Base-by-base conservation (phyloP, 352 stramenopile genomes). In the Phytopythium delawarense region DNA sequence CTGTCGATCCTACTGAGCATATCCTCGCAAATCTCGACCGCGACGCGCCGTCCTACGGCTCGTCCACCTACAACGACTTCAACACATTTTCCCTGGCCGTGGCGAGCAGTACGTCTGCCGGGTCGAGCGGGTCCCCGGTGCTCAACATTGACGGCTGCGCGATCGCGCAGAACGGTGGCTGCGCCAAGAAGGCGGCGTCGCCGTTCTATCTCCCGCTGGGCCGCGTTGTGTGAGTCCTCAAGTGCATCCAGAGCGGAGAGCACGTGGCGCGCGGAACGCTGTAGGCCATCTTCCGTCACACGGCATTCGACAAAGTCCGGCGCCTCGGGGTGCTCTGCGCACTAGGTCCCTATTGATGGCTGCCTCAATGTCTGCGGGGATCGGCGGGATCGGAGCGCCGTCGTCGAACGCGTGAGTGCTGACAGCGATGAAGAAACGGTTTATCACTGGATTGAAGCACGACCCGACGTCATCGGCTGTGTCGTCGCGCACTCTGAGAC, bases 21-120 rank as follows among this genome's bases (percentile, higher is more conserved):
- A n/a, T 96, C 56, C 71, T 98, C 32, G 90, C 92, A 44, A 92
- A 96, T 53, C 59, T 97, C 34, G 92, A 98, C 65, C 92, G 92
- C 16, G 88, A 96, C 59, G 89, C 89, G 35, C 92, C 92, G 16
- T 84, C 88, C 40, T 98, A 98, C 59, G 84, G 86, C 23, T 90
- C 78, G 4, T 79, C 66, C 40, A 84, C 79, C 20, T 97, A 97
- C 81, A 95, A 96, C 39, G 92, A 98, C 65, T 96, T 96, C 61
- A 96, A 96, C 65, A 98, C 90, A 23, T 98, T 98, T 53, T 98
- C 97, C 71, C 93, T 92, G 65, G 83, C 82, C 9, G 90, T 89
- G 0, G 88, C 88, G 2, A 93, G 82, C 63, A 94, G 78, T 57
- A 98, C 89, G 7, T 95, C 81, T 0, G 91, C 89, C 32, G 91